Conservation (phyloP, 1,139 yeast species). For the Yamadazyma sp. region DNA sequence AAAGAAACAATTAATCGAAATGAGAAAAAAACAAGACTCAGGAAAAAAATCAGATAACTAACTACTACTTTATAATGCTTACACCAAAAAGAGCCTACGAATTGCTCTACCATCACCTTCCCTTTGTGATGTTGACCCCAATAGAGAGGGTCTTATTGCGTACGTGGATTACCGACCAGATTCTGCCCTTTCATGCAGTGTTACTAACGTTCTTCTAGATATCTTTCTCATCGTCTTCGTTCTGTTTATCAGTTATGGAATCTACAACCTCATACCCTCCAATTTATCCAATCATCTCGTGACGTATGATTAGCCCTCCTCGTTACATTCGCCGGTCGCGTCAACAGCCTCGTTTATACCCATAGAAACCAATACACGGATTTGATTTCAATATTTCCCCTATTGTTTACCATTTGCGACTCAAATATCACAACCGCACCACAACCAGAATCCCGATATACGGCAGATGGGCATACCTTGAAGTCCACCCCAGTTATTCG, state of each 20-base stretch:
- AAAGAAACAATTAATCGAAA: background rate
- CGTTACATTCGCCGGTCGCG: background rate
- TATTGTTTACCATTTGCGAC: too few species aligned
- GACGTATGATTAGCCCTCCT: background rate
- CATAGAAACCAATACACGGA: background rate
- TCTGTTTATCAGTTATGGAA: slow-evolving; percentile 36
- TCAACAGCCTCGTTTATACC: background rate
- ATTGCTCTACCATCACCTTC: slow-evolving; percentile 38
- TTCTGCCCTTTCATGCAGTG: background rate
- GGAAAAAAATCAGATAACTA: background rate
- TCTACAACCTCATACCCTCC: slow-evolving; percentile 31
- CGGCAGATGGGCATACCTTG: too few species aligned
- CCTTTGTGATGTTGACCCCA: slow-evolving; percentile 39
- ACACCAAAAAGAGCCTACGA: slow-evolving; percentile 19
- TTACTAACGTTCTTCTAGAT: slow-evolving; percentile 11
- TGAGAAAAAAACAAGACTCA: background rate
- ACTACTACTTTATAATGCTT: too few species aligned
- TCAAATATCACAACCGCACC: background rate
- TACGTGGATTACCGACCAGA: slow-evolving; percentile 12
- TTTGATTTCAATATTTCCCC: background rate
- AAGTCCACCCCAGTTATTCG: too few species aligned
- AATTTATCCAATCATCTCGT: slow-evolving; percentile 13
- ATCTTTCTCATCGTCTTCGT: slow-evolving; percentile 24
- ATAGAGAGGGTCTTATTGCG: slow-evolving; percentile 35
- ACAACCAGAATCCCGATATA: too few species aligned